phyloP scores from a whole-genome alignment of 2,329 filamentous ascomycete species.

The Pseudogymnoascus sp. region DNA sequence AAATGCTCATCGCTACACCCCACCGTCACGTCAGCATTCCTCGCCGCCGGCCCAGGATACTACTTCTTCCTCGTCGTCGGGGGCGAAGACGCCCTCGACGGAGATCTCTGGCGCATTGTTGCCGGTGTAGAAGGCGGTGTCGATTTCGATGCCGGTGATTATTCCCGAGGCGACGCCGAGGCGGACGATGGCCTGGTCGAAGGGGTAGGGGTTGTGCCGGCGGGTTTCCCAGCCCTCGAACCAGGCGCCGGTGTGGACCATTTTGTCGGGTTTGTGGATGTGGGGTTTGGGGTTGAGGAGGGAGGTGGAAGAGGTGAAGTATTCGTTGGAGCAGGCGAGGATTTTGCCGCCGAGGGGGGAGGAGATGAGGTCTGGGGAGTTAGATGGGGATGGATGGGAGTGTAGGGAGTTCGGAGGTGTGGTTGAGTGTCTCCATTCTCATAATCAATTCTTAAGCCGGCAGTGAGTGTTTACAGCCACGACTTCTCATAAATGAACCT shows the following conservation, averaged over 20 bases:
- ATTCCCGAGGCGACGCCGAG: conserved; percentile 63
- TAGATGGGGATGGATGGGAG: conserved; percentile 13
- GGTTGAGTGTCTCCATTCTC: background rate
- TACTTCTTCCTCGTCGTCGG: conserved; percentile 53
- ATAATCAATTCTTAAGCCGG: background rate
- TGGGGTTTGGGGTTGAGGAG: conserved; percentile 56
- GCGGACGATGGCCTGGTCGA: conserved; percentile 60
- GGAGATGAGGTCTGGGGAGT: conserved; percentile 49
- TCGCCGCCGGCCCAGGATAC: conserved; percentile 58
- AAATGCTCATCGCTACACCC: conserved; percentile 79
- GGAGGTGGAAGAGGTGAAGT: conserved; percentile 59
- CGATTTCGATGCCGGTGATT: conserved; percentile 67
- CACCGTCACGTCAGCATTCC: conserved; percentile 69
- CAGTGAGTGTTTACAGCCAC: background rate
- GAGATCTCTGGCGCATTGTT: conserved; percentile 75
- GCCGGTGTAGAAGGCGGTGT: conserved; percentile 74
- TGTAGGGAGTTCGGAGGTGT: background rate
- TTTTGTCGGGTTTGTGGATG: conserved; percentile 55
- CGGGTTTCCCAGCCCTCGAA: conserved; percentile 65
- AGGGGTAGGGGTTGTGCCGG: conserved; percentile 54
- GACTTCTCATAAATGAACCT: background rate
- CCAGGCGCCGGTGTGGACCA: conserved; percentile 62
- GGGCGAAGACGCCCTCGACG: conserved; percentile 65
- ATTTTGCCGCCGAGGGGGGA: conserved; percentile 54
- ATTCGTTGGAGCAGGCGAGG: conserved; percentile 58